phyloP scores from a whole-genome alignment of 345 rosid genomes.

The Brassica napus region Da-Ae NC_063437.1:7342501-7343000 shows the following conservation, averaged over 20 bases:
- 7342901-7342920: conserved; percentile 38
- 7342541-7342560: conserved; percentile 70
- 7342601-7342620: conserved; percentile 1
- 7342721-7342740: conserved; percentile 16
- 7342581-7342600: conserved; percentile 41
- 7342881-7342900: conserved; percentile 67
- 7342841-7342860: not conserved
- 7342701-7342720: conserved; percentile 67
- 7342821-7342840: conserved; percentile 31
- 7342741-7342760: conserved; percentile 21
- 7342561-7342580: conserved; percentile 78
- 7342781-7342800: conserved; percentile 26
- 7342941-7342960: conserved; percentile 85
- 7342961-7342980: conserved; percentile 70
- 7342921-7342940: conserved; percentile 50
- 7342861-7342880: conserved; percentile 43
- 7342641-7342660: conserved; percentile 20
- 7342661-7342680: conserved; percentile 20
- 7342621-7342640: not conserved
- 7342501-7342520: conserved; percentile 63
- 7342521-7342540: conserved; percentile 69
- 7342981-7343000: conserved; percentile 55
- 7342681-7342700: conserved; percentile 22
- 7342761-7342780: conserved; percentile 2
- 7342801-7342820: conserved; percentile 54